Evolutionary conservation across 1,284 basidiomycete species (phyloP), one percentile per base, ranked within the genome.

Genomic region (Malassezia arunalokei): DNA sequence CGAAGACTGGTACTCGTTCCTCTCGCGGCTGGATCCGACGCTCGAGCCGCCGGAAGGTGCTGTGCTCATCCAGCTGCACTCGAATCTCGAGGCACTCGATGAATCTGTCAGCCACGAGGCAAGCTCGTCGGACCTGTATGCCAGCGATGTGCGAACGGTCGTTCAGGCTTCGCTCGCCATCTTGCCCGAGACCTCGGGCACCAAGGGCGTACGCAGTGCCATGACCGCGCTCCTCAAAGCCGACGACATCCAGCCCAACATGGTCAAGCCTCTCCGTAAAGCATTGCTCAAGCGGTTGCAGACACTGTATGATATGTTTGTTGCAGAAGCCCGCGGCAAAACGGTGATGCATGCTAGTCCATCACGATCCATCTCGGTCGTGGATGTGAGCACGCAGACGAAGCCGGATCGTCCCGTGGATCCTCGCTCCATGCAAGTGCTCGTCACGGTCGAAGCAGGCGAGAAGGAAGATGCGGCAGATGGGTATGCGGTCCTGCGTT

Each of bases 401-500:
- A 64, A 64, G 39, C 57, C 49, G 17, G 40, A 39, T 11, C 56
- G 49, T 27, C n/a, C 57, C 20, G 54, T 71, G 4, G 65, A 69
- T 37, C 32, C 56, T 9, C 59, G 59, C 17, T 62, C 52, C 0
- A 51, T 66, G 28, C 67, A 71, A 33, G 55, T 70, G 33, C 67
- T 71, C 58, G 60, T 70, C 42, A 64, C 64, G 20, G 61, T 71
- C 35, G 68, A 71, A 43, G 59, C 57, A 6, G 41, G 49, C 4
- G 33, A 35, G 33, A 35, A 15, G 11, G 24, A 53, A 6, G 46
- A 54, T 6, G 50, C 51, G n/a, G 39, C 58, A 3, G 64, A 64
- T 32, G 68, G 68, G 33, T 70, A 68, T 49, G 63, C 68, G 3
- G 56, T 71, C 8, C 49, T 71, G 0, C 58, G 68, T 7, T 50